phyloP scores from a whole-genome alignment of 106 monocot species.

The Agapanthus africanus region DNA sequence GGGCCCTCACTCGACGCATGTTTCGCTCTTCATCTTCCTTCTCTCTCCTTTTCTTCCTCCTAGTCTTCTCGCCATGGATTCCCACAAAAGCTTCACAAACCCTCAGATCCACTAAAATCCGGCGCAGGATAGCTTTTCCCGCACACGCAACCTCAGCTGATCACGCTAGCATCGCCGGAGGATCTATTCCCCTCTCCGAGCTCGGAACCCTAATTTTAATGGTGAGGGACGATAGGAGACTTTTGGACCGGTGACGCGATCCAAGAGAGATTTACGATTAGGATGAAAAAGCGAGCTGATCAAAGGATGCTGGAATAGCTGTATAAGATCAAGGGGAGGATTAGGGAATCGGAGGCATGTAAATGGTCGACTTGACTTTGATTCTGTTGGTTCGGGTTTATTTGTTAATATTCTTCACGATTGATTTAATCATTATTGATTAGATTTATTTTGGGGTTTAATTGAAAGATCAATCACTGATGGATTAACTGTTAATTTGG shows the following conservation, averaged over 20 bases:
- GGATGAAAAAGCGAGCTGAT: slow-evolving; percentile 28
- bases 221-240: not conserved
- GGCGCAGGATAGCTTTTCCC: not conserved
- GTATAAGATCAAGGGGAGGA: slow-evolving; percentile 27
- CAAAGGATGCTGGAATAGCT: slow-evolving; percentile 33
- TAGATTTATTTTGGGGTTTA: not conserved
- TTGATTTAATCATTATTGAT: not conserved
- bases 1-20: slow-evolving; percentile 12
- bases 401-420: not conserved
- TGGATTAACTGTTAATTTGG: not conserved
- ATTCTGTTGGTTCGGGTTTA: slow-evolving; percentile 16
- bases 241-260: slow-evolving; percentile 1
- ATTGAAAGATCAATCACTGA: not conserved
- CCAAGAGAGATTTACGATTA: not conserved
- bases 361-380: not conserved
- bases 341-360: slow-evolving; percentile 41
- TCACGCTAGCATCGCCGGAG: too few species aligned
- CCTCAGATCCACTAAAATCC: slow-evolving; percentile 7
- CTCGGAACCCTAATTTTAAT: not conserved
- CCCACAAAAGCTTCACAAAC: not conserved
- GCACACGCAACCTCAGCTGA: not conserved
- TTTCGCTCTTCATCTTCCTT: slow-evolving; percentile 4
- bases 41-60: not conserved
- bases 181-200: not conserved
- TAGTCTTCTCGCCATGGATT: slow-evolving; percentile 16